Conservation (phyloP, 257 asterid species). For the Plectranthus barbatus region DNA sequence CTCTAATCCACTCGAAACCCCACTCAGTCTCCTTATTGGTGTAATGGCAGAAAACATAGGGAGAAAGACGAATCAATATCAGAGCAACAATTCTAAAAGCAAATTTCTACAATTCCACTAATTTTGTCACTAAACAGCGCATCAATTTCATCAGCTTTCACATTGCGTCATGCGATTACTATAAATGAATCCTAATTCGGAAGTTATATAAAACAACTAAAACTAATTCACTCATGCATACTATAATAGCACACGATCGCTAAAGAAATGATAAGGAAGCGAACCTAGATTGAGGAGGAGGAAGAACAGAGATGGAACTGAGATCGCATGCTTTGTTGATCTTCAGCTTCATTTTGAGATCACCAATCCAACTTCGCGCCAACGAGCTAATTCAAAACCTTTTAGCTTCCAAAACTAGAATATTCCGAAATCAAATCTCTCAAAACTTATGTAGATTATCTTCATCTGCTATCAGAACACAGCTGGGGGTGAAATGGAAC, state of each 20-base stretch:
- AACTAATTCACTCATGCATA: not conserved
- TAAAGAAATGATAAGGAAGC: not conserved
- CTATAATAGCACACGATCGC: not conserved
- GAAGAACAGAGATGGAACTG: constrained; percentile 86
- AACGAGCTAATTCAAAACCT: not conserved
- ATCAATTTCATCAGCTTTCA: not conserved
- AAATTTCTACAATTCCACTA: not conserved
- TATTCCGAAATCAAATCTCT: not conserved
- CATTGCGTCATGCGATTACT: not conserved
- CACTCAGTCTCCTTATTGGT: constrained; percentile 48
- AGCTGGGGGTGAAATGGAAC: constrained; percentile 12
- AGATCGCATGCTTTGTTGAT: constrained; percentile 89
- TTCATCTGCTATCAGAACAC: not conserved
- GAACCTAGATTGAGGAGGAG: constrained; percentile 89
- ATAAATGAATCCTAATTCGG: too few relatives aligned
- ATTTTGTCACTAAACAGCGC: not conserved
- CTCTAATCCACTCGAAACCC: constrained; percentile 40
- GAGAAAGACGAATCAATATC: not conserved
- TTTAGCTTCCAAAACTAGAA: not conserved
- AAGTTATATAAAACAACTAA: too few relatives aligned
- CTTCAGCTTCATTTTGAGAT: constrained; percentile 61
- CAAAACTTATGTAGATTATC: not conserved
- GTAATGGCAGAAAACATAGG: constrained; percentile 3
- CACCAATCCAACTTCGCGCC: not conserved
- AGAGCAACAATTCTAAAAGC: not conserved